These are phyloP conservation scores for Volvox africanus DNA, from an alignment of 139 green algal genomes.

Conservation along the genomic window DNA sequence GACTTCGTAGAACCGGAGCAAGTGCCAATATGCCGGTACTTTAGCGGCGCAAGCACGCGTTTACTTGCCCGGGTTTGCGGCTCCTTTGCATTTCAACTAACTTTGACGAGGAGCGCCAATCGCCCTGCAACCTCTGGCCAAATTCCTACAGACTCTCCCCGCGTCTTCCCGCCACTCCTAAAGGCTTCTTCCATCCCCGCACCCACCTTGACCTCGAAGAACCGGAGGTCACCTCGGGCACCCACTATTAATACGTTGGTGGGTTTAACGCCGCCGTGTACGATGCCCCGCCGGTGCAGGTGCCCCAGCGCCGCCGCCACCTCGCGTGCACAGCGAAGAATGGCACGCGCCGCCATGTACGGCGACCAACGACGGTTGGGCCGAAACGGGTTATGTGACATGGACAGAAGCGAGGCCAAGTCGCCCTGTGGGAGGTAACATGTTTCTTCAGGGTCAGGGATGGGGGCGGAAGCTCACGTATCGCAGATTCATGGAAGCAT, in stretches of 20 bases:
- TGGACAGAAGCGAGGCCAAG: background rate
- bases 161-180: no score
- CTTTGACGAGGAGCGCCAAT: no score
- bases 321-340: constrained; percentile 36
- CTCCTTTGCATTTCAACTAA: no score
- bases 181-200: background rate
- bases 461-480: no score
- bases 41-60: no score
- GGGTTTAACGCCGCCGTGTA: constrained; percentile 82
- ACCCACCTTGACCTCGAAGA: constrained; percentile 14
- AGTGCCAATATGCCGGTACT: no score
- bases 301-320: constrained; percentile 59
- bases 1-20: no score
- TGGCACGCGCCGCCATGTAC: constrained; percentile 1
- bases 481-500: no score
- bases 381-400: background rate
- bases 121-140: no score
- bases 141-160: no score
- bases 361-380: background rate
- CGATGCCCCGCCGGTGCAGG: constrained; percentile 67
- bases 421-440: background rate
- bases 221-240: constrained; percentile 32
- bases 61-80: no score
- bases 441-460: no score
- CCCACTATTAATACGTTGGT: constrained; percentile 74